Evolutionary conservation across 495 filamentous ascomycete species (phyloP), one percentile per base, ranked within the genome.

Genomic region (Aspergillus hancockii): DNA sequence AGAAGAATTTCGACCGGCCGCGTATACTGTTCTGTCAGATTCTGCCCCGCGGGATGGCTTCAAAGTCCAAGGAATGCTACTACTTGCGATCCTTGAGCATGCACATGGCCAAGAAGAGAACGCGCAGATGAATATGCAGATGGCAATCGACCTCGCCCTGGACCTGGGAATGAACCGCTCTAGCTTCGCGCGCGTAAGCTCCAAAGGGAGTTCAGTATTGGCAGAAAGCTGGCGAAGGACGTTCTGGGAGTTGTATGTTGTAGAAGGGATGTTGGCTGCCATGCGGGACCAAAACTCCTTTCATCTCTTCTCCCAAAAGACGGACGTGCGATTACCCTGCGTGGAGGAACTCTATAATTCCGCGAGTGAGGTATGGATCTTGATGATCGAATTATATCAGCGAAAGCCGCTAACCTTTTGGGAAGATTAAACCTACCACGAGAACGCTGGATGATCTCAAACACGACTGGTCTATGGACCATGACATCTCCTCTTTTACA

Each of bases 221-320:
- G 85, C 82, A 22, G 90, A 94, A 66, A 87, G 87, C 71, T 91
- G 88, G 86, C 78, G 90, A 19, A 75, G 90, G 50, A 93, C 90
- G 10, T 93, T 88, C 85, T 94, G 90, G 90, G 89, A 92, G 63
- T 71, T 94, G 40, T 92, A 85, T 67, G 82, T 90, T 47, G 80
- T 88, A 3, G 89, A 92, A 57, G 75, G 71, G 0, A 59, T 79
- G 32, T 59, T 80, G 30, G 71, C 78, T 1, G 75, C 67, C 6
- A 61, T 65, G 49, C 34, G 64, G 5, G 67, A 67, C 28, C 59
- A 65, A 19, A 57, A 53, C 28, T 49, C 59, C 7, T 78, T 76
- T 53, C 51, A 57, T 12, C 62, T 78, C n/a, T 73, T 71, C 50
- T 64, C 65, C 13, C 66, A 75, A 14, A 58, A 49, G 2, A 66